Evolutionary conservation across 176 grass and related monocot species (phyloP).

Genomic region (Ananas comosus): DNA sequence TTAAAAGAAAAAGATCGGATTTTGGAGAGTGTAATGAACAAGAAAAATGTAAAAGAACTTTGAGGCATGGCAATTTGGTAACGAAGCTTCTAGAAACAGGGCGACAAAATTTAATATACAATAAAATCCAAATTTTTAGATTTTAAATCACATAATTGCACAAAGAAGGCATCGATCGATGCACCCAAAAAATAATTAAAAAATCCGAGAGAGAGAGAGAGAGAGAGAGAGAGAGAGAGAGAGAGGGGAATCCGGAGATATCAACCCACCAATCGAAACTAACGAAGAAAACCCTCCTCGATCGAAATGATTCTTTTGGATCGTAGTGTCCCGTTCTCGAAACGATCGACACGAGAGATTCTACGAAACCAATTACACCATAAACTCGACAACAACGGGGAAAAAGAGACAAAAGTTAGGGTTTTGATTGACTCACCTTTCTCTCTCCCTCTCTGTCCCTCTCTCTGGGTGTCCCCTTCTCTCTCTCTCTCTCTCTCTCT

Average conservation of each 20-base stretch:
- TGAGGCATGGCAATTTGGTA: too few relatives aligned
- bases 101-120: too few relatives aligned
- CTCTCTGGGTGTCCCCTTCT: neutral
- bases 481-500: neutral
- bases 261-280: neutral
- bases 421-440: neutral
- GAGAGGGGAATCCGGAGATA: neutral
- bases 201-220: neutral
- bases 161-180: neutral
- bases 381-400: neutral
- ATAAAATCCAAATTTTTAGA: too few relatives aligned
- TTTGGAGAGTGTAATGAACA: too few relatives aligned
- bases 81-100: too few relatives aligned
- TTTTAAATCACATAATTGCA: too few relatives aligned
- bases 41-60: too few relatives aligned
- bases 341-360: neutral
- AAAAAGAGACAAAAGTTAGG: neutral
- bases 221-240: neutral
- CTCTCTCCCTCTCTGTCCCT: neutral
- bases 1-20: too few relatives aligned
- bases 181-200: neutral
- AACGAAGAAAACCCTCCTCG: neutral
- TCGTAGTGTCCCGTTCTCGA: neutral
- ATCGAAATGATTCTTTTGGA: neutral
- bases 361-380: neutral